These are phyloP conservation scores for Musa itinerans DNA, from an alignment of 176 grass and related monocot species.

Conservation along the genomic window DNA sequence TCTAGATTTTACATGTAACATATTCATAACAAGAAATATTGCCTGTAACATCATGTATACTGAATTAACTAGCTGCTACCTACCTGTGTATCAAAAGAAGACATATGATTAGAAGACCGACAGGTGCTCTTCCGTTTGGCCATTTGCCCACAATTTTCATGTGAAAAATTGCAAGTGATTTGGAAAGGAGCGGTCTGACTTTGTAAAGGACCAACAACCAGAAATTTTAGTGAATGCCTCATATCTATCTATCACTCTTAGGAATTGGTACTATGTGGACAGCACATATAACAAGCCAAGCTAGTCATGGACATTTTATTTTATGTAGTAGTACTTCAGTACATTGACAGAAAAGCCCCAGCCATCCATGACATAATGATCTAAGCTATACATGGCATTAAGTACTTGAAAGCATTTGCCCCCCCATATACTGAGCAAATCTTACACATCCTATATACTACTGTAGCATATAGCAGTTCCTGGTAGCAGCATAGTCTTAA, in stretches of 20 bases:
- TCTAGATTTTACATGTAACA: too few species aligned
- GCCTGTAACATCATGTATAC: too few species aligned
- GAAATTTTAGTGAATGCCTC: background rate
- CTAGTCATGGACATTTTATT: background rate
- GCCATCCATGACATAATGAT: background rate
- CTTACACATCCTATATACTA: background rate
- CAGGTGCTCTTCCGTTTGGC: too few species aligned
- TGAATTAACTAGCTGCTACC: too few species aligned
- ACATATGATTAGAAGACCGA: too few species aligned
- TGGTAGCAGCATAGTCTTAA: background rate
- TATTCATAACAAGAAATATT: too few species aligned
- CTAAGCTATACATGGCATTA: too few species aligned
- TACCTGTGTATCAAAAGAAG: too few species aligned
- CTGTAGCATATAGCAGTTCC: background rate
- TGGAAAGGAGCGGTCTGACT: background rate
- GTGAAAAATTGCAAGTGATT: background rate
- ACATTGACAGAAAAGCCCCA: background rate
- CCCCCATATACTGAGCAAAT: background rate
- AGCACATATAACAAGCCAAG: background rate
- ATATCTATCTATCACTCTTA: background rate
- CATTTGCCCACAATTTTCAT: background rate
- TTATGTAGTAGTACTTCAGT: background rate
- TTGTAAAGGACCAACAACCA: background rate
- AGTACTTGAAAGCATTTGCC: background rate
- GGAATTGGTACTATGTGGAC: too few species aligned